Evolutionary conservation across 2,329 filamentous ascomycete species (phyloP), one percentile per base, ranked within the genome.

Genomic region (Xylaria sp.): DNA sequence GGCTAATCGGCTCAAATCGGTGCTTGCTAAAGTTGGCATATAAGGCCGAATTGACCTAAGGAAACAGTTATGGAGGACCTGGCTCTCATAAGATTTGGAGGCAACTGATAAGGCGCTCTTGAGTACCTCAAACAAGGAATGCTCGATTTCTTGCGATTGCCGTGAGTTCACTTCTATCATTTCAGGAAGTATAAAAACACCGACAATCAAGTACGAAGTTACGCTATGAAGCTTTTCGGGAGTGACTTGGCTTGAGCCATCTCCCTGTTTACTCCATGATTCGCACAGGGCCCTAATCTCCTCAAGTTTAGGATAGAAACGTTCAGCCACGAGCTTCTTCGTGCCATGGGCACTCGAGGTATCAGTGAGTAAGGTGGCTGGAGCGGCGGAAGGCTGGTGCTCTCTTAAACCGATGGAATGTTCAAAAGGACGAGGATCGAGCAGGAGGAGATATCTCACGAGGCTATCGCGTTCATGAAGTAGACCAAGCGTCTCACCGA

Each of bases 361-460:
- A 50, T 76, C 73, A 26, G 60, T 60, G 7, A 66, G 60, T 17
- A 69, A 66, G 29, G 61, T 54, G 24, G 44, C 49, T 19, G 54
- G 34, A 40, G 44, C 40, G 9, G 47, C 18, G 2, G 21, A 22
- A 9, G 26, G 17, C 13, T 40, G 40, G 39, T 55, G 50, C 13
- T 47, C 22, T 42, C 43, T 51, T 9, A 48, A 29, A 7, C 54
- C 21, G 5, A 24, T n/a, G 6, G 44, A 54, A 24, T 17, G 37
- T 24, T 52, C 50, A n/a, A 53, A 11, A 13, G n/a, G 63, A 44
- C 47, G 54, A 16, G 72, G 69, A 1, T 78, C 73, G 9, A 86
- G 70, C 1, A 86, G 73, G 2, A 87, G 71, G 4, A 86, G 72
- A 57, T 87, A 88, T 42, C 76, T 73, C 37, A 80, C 74, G 54